Evolutionary conservation across 176 grass and related monocot species (phyloP).

Genomic region (Otatea glauca): DNA sequence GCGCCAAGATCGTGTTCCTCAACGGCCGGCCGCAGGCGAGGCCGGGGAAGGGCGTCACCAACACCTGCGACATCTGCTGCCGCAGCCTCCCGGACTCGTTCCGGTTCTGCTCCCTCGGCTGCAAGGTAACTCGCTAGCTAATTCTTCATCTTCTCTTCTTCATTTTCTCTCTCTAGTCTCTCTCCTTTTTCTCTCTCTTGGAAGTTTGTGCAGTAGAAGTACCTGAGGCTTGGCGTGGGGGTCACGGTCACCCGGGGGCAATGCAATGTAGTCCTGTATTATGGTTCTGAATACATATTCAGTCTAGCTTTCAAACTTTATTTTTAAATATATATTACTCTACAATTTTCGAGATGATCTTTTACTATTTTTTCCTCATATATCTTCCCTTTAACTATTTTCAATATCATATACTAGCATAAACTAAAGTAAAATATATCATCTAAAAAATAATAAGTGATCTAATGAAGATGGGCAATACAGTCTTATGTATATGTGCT

Average conservation of each 20-base stretch:
- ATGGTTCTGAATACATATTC: neutral
- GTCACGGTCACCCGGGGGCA: neutral
- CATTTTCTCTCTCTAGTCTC: too few relatives aligned
- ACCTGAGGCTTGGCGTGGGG: neutral
- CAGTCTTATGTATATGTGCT: too few relatives aligned
- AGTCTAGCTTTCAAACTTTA: too few relatives aligned
- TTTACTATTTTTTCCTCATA: too few relatives aligned
- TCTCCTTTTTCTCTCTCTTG: too few relatives aligned
- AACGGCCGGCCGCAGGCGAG: conserved; percentile 69
- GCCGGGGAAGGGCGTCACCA: conserved; percentile 59
- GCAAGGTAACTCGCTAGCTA: conserved; percentile 47
- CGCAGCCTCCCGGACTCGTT: conserved; percentile 71
- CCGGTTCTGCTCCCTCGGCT: conserved; percentile 81
- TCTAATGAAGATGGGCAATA: too few relatives aligned
- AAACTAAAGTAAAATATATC: too few relatives aligned
- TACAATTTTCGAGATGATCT: too few relatives aligned
- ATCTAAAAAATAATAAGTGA: too few relatives aligned
- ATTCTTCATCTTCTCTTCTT: neutral
- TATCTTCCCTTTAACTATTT: too few relatives aligned
- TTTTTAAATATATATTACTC: too few relatives aligned
- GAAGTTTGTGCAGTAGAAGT: neutral
- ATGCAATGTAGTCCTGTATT: neutral
- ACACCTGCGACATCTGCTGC: conserved; percentile 76
- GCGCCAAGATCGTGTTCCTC: conserved; percentile 83
- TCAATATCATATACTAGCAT: too few relatives aligned